A percentile compares a stretch with the other conserved stretches of the same genome.
phyloP scores from a whole-genome alignment of 2,329 filamentous ascomycete species.

The Fusarium sambucinum region DNA sequence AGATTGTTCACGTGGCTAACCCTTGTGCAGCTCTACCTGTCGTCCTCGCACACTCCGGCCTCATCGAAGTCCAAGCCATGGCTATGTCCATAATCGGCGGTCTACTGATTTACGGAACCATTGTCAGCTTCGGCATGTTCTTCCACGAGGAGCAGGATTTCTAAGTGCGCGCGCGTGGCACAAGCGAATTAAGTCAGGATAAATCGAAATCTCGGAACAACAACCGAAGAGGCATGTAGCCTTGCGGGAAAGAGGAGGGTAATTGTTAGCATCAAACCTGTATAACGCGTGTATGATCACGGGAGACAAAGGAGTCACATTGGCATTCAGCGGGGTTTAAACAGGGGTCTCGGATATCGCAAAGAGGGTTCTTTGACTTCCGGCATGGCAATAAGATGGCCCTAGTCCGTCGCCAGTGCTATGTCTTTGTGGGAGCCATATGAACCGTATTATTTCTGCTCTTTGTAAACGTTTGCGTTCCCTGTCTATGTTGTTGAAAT shows the following conservation, averaged over 20 bases:
- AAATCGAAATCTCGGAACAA: not conserved
- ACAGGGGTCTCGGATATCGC: slow-evolving; percentile 27
- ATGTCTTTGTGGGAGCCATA: slow-evolving; percentile 25
- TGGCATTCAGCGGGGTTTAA: slow-evolving; percentile 41
- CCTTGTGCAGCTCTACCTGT: slow-evolving; percentile 79
- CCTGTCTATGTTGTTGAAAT: slow-evolving; percentile 48
- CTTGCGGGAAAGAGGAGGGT: slow-evolving; percentile 32
- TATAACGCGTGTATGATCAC: slow-evolving; percentile 43
- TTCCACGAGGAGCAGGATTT: slow-evolving; percentile 99
- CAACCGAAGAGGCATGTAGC: slow-evolving; percentile 4
- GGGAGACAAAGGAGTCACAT: slow-evolving; percentile 16
- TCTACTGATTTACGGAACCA: slow-evolving; percentile 95
- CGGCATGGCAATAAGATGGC: slow-evolving; percentile 8
- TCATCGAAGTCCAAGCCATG: slow-evolving; percentile 88
- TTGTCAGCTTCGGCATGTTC: slow-evolving; percentile 98
- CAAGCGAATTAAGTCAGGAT: slow-evolving; percentile 2
- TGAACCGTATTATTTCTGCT: slow-evolving; percentile 23
- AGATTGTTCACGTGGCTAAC: slow-evolving; percentile 30
- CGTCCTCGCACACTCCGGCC: slow-evolving; percentile 85
- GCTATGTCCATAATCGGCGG: slow-evolving; percentile 95
- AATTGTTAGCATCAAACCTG: slow-evolving; percentile 14
- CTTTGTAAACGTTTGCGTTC: slow-evolving; percentile 25
- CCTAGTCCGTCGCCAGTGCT: slow-evolving; percentile 29
- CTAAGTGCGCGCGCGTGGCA: slow-evolving; percentile 57
- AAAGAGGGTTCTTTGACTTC: slow-evolving; percentile 8